These are phyloP conservation scores for Kwoniella sp. DNA, from an alignment of 768 basidiomycete genomes.

Conservation along the genomic window DNA sequence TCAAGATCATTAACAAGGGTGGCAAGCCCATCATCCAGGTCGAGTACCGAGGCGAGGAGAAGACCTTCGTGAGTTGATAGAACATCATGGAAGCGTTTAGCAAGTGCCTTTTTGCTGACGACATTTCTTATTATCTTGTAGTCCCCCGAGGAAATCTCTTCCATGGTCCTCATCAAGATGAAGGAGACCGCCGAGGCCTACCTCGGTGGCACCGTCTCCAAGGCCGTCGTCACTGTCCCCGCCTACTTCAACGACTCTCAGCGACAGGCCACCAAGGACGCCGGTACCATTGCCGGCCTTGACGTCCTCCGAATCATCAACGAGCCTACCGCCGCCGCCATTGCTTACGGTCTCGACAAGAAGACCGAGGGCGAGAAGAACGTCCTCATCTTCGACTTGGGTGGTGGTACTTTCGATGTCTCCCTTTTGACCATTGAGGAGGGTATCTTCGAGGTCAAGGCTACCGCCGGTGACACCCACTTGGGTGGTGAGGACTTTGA, in stretches of 20 bases:
- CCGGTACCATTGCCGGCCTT: constrained; percentile 91
- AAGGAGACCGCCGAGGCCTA: constrained; percentile 99
- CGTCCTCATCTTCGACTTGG: constrained; percentile 97
- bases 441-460: constrained; percentile 84
- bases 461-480: constrained; percentile 92
- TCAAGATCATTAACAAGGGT: constrained; percentile 73
- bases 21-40: constrained; percentile 81
- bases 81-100: neutral
- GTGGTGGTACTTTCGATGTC: constrained; percentile 98
- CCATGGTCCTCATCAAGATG: constrained; percentile 96
- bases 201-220: constrained; percentile 91
- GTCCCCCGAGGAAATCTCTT: constrained; percentile 92
- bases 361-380: constrained; percentile 83
- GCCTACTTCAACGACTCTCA: constrained; percentile 99
- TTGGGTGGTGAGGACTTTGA: constrained; percentile 96
- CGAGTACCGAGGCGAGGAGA: constrained; percentile 73
- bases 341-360: constrained; percentile 98
- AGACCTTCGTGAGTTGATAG: constrained; percentile 72
- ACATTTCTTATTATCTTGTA: constrained; percentile 49
- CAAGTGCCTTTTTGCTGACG: constrained; percentile 2
- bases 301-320: constrained; percentile 96
- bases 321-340: constrained; percentile 95
- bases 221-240: constrained; percentile 97
- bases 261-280: constrained; percentile 98
- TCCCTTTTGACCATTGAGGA: constrained; percentile 93